phyloP scores from a whole-genome alignment of 2,329 filamentous ascomycete genomes.

The Aspergillus pseudonomiae region DNA sequence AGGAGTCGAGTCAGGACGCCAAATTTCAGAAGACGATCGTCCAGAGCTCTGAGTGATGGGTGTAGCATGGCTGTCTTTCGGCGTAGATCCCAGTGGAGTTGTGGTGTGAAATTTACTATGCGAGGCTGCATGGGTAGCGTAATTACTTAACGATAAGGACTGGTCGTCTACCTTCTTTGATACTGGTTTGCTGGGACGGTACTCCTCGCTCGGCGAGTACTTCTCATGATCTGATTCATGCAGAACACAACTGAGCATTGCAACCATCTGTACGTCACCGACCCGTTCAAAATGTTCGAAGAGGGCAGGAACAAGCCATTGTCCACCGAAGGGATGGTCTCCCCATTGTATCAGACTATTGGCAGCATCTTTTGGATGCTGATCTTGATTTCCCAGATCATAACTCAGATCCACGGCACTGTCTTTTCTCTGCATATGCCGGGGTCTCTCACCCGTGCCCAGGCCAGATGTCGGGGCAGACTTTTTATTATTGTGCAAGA shows the following conservation, averaged over 20 bases:
- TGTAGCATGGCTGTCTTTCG: constrained; percentile 34
- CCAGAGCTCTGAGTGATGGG: constrained; percentile 49
- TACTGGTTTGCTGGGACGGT: constrained; percentile 16
- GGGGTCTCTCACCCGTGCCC: constrained; percentile 67
- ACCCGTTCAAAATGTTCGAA: constrained; percentile 63
- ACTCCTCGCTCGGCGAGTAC: constrained; percentile 30
- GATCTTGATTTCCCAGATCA: constrained; percentile 37
- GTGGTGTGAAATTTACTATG: constrained; percentile 46
- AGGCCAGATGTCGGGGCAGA: constrained; percentile 64
- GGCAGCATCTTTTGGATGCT: constrained; percentile 37
- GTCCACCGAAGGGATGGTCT: constrained; percentile 57
- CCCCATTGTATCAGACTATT: constrained; percentile 58
- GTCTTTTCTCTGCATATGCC: constrained; percentile 45
- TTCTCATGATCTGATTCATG: constrained; percentile 51
- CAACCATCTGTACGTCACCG: constrained; percentile 67
- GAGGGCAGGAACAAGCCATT: constrained; percentile 60
- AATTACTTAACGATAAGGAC: constrained; percentile 52
- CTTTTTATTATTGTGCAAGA: constrained; percentile 76
- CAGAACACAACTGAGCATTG: constrained; percentile 66
- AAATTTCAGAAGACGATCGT: constrained; percentile 55
- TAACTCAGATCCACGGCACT: constrained; percentile 37
- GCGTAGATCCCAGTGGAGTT: constrained; percentile 36
- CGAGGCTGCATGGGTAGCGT: constrained; percentile 46
- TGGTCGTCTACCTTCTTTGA: constrained; percentile 48
- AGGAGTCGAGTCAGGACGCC: constrained; percentile 53